Evolutionary conservation across 805 yeast genomes (phyloP), one percentile per base, ranked within the genome.

Genomic region (Starmera quercuum): DNA sequence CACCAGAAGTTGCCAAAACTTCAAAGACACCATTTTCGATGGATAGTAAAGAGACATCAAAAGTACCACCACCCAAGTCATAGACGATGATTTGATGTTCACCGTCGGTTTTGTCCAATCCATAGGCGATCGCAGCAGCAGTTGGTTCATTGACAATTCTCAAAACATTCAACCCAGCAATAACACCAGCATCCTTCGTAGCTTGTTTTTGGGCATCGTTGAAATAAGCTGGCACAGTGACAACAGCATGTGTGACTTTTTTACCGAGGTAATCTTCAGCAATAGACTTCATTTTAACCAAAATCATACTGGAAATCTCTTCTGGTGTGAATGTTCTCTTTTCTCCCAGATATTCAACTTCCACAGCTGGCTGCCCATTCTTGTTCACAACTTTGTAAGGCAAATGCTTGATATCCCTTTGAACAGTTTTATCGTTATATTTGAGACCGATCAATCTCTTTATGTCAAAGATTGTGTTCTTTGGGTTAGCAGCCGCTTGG

Each of bases 1-100:
- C 95, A 81, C 95, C 95, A 41, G 94, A 86, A 42, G 95, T 85
- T 36, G 95, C 88, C 65, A 82, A 75, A 36, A 85, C 95, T 68
- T 85, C 95, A 56, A 85, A 85, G 39, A 86, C 87, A 66, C 95
- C 95, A 47, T 80, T 83, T 58, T 86, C 95, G 57, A 85, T 85
- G 27, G 92, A 75, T 55, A 85, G 73, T 34, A 85, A 66, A 4
- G 95, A 85, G 17, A 85, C 95, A 77, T 85, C 95, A 47, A 85
- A 87, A 46, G 97, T 87, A 73, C 97, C 97, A 65, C 97, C 97
- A 74, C 97, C 97, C 53, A 87, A 74, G 64, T 87, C 97, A 61
- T 84, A 87, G 37, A 87, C 94, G 55, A 87, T 77, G 47, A 87
- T 85, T 63, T 87, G 88, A 53, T 83, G 83, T 65, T 87, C 97